Conservation (phyloP, 225 moss, liverwort and hornwort species). For the Bryum argenteum region DNA sequence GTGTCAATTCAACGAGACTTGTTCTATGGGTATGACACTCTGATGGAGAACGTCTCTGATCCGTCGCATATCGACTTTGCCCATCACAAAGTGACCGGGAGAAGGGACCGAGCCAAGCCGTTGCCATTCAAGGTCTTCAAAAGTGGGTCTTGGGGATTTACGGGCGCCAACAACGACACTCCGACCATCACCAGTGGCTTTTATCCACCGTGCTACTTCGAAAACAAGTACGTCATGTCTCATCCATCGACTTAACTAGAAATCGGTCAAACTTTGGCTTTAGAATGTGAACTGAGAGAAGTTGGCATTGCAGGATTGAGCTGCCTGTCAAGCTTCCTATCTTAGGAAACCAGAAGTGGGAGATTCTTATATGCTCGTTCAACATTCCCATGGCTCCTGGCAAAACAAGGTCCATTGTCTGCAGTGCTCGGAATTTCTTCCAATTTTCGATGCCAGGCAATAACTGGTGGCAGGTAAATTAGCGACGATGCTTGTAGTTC, state of each 20-base stretch:
- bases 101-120: conserved; percentile 90
- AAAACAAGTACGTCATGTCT: conserved; percentile 67
- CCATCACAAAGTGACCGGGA: conserved; percentile 96
- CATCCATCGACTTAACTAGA: background rate
- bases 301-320: conserved; percentile 65
- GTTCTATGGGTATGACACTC: conserved; percentile 90
- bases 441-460: conserved; percentile 87
- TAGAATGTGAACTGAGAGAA: conserved; percentile 19
- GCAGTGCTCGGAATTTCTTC: conserved; percentile 97
- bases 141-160: conserved; percentile 90
- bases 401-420: conserved; percentile 94
- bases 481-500: background rate
- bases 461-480: conserved; percentile 80
- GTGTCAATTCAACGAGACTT: conserved; percentile 95
- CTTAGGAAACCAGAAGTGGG: conserved; percentile 85
- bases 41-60: conserved; percentile 99
- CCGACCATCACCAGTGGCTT: conserved; percentile 90
- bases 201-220: conserved; percentile 88
- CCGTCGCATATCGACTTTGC: conserved; percentile 98
- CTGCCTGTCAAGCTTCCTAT: conserved; percentile 88
- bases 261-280: too few relatives aligned
- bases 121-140: conserved; percentile 81
- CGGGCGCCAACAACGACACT: conserved; percentile 77
- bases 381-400: conserved; percentile 99
- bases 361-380: conserved; percentile 91